phyloP scores from a whole-genome alignment of 331 rosid genomes.

The Spiraea crenata region DNA sequence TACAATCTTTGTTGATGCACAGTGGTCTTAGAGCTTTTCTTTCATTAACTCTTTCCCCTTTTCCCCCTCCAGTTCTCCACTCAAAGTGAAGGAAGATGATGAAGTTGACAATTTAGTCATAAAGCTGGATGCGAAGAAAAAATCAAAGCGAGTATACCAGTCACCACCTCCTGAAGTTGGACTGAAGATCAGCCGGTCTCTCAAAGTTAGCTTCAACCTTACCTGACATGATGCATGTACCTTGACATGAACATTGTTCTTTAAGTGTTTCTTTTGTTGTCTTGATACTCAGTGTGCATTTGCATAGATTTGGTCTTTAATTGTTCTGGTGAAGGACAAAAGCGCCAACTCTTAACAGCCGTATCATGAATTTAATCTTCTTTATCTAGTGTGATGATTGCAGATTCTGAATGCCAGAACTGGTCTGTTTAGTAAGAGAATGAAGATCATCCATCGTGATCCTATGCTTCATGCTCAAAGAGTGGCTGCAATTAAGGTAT shows the following conservation, averaged over 20 bases:
- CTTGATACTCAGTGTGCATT: neutral
- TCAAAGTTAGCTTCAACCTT: constrained; percentile 75
- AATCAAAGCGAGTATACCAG: constrained; percentile 83
- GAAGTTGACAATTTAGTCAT: constrained; percentile 90
- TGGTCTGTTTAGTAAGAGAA: constrained; percentile 93
- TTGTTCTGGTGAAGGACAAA: neutral
- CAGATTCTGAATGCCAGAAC: constrained; percentile 99
- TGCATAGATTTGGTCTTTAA: neutral
- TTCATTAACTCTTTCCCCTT: neutral
- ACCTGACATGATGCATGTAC: constrained; percentile 2
- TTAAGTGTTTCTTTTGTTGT: no score
- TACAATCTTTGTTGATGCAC: neutral
- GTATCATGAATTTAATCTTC: constrained; percentile 52
- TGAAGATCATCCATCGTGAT: constrained; percentile 93
- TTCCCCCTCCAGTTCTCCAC: constrained; percentile 59
- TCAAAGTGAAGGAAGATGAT: constrained; percentile 82
- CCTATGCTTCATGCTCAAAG: constrained; percentile 86
- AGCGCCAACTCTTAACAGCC: constrained; percentile 7
- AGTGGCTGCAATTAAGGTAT: constrained; percentile 94
- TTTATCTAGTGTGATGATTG: constrained; percentile 77
- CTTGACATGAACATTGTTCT: neutral
- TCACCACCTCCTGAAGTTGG: constrained; percentile 92
- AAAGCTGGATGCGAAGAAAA: constrained; percentile 68
- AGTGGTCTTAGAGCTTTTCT: neutral
- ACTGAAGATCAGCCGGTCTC: constrained; percentile 86